phyloP scores from a whole-genome alignment of 2,329 filamentous ascomycete species.

The Alternaria viburni region DNA sequence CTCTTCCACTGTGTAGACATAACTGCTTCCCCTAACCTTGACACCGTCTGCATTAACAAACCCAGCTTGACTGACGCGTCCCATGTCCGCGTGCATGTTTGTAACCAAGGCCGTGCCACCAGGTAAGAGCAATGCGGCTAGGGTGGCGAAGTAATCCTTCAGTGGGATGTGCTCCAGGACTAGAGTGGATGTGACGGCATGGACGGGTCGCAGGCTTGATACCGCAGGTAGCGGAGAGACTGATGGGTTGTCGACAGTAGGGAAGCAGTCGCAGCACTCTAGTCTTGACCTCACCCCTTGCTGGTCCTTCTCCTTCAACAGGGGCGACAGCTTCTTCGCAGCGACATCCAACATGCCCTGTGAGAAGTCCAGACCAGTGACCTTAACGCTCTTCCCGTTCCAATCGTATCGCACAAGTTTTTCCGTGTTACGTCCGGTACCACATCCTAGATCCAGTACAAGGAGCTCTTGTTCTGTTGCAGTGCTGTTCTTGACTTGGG shows the following conservation, averaged over 20 bases:
- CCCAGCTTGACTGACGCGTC: constrained; percentile 63
- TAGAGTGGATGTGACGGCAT: constrained; percentile 65
- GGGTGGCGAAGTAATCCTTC: constrained; percentile 56
- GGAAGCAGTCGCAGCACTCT: constrained; percentile 41
- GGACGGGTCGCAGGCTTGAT: constrained; percentile 32
- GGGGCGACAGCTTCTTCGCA: constrained; percentile 39
- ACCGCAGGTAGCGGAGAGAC: constrained; percentile 30
- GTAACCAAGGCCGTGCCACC: constrained; percentile 65
- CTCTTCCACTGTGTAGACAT: constrained; percentile 60
- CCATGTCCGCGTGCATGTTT: constrained; percentile 74
- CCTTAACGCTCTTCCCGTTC: constrained; percentile 33
- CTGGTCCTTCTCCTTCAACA: background rate
- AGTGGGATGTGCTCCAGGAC: constrained; percentile 70
- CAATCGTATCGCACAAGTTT: constrained; percentile 54
- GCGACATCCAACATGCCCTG: constrained; percentile 65
- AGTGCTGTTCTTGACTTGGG: constrained; percentile 25
- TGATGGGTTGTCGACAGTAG: constrained; percentile 18
- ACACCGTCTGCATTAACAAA: constrained; percentile 61
- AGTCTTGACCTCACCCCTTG: constrained; percentile 14
- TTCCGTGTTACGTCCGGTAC: constrained; percentile 68
- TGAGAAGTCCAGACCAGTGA: constrained; percentile 64
- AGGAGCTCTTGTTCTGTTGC: constrained; percentile 31
- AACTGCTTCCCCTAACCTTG: constrained; percentile 67
- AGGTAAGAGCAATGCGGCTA: constrained; percentile 50
- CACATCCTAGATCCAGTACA: constrained; percentile 69